Conservation (phyloP, 2,329 filamentous ascomycete genomes). For the Trichophyton benhamiae region DNA sequence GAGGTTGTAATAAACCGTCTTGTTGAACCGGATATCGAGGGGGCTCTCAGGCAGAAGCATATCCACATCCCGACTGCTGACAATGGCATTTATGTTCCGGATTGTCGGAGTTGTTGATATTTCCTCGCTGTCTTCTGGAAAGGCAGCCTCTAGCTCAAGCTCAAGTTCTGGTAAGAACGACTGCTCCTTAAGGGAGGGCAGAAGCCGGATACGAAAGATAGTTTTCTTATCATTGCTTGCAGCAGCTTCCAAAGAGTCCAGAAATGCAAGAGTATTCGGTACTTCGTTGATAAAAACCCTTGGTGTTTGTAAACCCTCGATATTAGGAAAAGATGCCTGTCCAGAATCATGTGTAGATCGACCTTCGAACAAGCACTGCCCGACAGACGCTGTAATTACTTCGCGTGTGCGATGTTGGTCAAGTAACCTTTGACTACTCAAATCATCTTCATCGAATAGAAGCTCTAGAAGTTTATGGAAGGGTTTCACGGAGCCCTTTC, state of each 20-base stretch:
- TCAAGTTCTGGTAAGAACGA: slow-evolving; percentile 19
- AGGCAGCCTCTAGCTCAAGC: slow-evolving; percentile 24
- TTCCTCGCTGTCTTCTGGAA: not conserved
- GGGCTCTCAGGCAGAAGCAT: slow-evolving; percentile 29
- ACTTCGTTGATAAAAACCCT: slow-evolving; percentile 23
- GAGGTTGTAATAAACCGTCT: slow-evolving; percentile 22
- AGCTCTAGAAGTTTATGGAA: slow-evolving; percentile 9
- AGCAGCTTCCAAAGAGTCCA: slow-evolving; percentile 19
- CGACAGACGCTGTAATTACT: slow-evolving; percentile 26
- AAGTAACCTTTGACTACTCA: not conserved
- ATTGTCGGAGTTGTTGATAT: slow-evolving; percentile 13
- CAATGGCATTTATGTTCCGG: slow-evolving; percentile 21
- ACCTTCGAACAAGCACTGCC: slow-evolving; percentile 28
- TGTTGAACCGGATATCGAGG: slow-evolving; percentile 30
- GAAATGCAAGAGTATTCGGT: slow-evolving; percentile 23
- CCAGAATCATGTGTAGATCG: not conserved
- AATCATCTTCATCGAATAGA: slow-evolving; percentile 5
- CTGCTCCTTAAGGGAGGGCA: slow-evolving; percentile 18
- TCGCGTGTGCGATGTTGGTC: slow-evolving; percentile 17
- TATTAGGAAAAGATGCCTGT: slow-evolving; percentile 3
- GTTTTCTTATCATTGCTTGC: slow-evolving; percentile 10
- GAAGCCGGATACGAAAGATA: slow-evolving; percentile 23
- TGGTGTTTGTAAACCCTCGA: not conserved
- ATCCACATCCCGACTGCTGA: slow-evolving; percentile 24
- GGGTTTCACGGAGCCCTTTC: slow-evolving; percentile 5